Conservation (phyloP, 768 basidiomycete genomes). For the Steccherinum ochraceum region DNA sequence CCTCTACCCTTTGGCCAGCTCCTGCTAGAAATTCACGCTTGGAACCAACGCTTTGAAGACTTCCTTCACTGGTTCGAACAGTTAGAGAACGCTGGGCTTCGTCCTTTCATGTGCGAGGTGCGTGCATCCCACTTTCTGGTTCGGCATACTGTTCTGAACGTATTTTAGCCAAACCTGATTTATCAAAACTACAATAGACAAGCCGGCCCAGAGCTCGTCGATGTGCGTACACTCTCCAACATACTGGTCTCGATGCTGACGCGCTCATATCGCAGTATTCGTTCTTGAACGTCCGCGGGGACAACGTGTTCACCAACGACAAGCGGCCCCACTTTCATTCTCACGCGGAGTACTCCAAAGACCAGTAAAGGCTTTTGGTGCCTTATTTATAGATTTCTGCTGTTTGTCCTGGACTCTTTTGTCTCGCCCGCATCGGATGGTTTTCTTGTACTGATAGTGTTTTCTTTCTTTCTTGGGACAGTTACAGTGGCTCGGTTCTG, state of each 20-base stretch:
- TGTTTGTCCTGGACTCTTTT: background rate
- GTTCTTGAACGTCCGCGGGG: constrained; percentile 43
- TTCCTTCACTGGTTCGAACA: constrained; percentile 67
- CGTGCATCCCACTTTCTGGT: background rate
- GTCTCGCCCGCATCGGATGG: background rate
- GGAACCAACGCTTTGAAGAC: constrained; percentile 37
- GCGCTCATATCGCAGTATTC: constrained; percentile 33
- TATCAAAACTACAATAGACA: constrained; percentile 35
- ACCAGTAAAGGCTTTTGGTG: background rate
- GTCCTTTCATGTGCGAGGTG: constrained; percentile 55
- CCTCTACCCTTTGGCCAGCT: constrained; percentile 69
- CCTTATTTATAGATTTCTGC: background rate
- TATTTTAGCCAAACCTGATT: constrained; percentile 41
- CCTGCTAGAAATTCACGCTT: constrained; percentile 58
- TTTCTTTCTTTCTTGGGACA: too few relatives aligned
- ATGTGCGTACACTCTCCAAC: constrained; percentile 23
- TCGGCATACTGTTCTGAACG: background rate
- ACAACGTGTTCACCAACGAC: constrained; percentile 30
- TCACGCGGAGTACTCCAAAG: background rate
- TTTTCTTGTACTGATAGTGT: background rate
- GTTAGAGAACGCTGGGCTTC: constrained; percentile 60
- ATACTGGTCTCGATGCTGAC: background rate
- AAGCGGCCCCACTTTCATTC: background rate
- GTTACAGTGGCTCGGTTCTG: background rate
- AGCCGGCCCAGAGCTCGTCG: constrained; percentile 32